Evolutionary conservation across 164 flowering plant genomes (phyloP).

Genomic region (Liriodendron chinense): DNA sequence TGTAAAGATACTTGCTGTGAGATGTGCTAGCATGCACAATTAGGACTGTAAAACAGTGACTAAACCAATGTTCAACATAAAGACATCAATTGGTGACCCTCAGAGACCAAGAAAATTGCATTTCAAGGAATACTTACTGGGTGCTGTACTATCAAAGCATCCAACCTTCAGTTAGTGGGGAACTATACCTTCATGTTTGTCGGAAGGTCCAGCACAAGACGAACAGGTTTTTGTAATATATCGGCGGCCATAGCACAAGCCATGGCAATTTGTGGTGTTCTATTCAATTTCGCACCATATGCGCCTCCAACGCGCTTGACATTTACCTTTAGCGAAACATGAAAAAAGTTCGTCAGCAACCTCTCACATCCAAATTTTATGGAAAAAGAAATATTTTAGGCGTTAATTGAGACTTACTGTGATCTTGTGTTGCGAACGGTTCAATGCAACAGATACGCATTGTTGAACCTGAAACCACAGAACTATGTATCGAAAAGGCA

Average conservation of each 20-base stretch:
- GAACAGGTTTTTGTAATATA: conserved; percentile 10
- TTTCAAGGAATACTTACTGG: not conserved
- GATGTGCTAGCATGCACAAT: too few species aligned
- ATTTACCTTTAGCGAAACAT: conserved; percentile 4
- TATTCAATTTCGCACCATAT: conserved; percentile 10
- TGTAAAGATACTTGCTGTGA: too few species aligned
- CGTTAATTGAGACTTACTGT: conserved; percentile 1
- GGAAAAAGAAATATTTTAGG: not conserved
- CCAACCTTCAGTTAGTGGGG: not conserved
- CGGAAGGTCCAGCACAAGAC: conserved; percentile 7
- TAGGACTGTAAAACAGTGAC: too few species aligned
- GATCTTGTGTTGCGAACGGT: conserved; percentile 11
- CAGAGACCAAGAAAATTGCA: not conserved
- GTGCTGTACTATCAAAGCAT: not conserved
- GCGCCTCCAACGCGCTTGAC: conserved; percentile 16
- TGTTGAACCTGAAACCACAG: conserved; percentile 5
- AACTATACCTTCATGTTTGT: conserved; percentile 11
- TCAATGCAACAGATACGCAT: conserved; percentile 12
- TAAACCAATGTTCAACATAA: not conserved
- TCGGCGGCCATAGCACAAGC: conserved; percentile 15
- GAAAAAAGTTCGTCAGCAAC: not conserved
- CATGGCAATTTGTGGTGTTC: conserved; percentile 7
- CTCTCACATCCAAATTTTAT: not conserved
- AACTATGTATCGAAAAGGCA: not conserved
- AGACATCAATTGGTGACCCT: not conserved